These are phyloP conservation scores for Jimgerdemannia flammicorona DNA, from an alignment of 192 early-diverging fungal species.

Conservation along the genomic window DNA sequence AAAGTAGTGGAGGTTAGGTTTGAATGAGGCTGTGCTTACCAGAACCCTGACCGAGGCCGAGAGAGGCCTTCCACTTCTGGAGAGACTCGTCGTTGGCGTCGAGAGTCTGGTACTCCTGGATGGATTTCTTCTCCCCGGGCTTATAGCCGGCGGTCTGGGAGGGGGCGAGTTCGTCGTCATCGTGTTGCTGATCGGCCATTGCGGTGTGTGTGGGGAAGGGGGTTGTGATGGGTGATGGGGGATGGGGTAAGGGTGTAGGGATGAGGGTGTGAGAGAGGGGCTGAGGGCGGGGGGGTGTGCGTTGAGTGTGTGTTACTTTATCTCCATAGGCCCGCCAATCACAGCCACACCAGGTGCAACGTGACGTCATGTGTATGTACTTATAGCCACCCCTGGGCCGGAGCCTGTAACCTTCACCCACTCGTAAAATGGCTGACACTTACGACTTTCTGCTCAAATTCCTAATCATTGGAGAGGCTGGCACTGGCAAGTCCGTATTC, in stretches of 20 bases:
- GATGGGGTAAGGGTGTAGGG: not conserved
- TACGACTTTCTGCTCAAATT: conserved; percentile 52
- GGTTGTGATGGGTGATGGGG: not conserved
- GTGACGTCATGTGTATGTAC: too few species aligned
- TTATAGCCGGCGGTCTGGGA: conserved; percentile 84
- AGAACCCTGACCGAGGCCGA: conserved; percentile 66
- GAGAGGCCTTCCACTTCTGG: conserved; percentile 93
- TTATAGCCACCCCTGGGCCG: too few species aligned
- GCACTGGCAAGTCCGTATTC: conserved; percentile 52
- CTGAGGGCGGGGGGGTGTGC: not conserved
- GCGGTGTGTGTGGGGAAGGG: not conserved
- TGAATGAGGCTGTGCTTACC: conserved; percentile 33
- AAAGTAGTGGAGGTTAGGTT: not conserved
- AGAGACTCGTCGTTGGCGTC: conserved; percentile 94
- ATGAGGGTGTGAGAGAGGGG: not conserved
- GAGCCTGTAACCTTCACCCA: too few species aligned
- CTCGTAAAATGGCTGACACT: not conserved
- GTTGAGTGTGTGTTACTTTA: not conserved
- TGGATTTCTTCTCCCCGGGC: conserved; percentile 87
- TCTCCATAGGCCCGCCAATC: too few species aligned
- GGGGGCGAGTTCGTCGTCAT: conserved; percentile 73
- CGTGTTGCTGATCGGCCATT: conserved; percentile 46
- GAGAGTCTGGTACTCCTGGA: conserved; percentile 77
- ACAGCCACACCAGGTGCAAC: too few species aligned
- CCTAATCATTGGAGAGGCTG: conserved; percentile 56